phyloP scores from a whole-genome alignment of 225 moss, liverwort and hornwort genomes.

The Pleurozium schreberi region DNA sequence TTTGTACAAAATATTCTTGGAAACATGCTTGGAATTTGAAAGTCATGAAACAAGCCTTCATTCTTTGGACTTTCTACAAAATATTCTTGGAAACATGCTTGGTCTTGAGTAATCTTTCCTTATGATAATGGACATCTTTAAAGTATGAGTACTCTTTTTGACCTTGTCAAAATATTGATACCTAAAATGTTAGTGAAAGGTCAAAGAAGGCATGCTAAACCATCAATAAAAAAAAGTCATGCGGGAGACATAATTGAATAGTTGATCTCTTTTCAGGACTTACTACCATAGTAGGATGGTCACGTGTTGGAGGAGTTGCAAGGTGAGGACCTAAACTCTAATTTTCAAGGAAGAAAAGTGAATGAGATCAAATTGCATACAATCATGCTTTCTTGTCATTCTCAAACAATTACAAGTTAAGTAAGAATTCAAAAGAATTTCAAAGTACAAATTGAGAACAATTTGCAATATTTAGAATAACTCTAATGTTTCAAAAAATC shows the following conservation, averaged over 20 bases:
- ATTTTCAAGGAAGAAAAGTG: background rate
- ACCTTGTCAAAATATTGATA: background rate
- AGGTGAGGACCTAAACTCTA: background rate
- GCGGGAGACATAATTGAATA: background rate
- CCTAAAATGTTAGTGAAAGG: background rate
- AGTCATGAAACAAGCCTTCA: too few relatives aligned
- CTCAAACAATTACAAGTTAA: background rate
- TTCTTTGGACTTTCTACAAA: background rate
- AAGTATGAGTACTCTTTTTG: background rate
- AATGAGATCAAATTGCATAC: background rate
- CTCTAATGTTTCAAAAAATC: background rate
- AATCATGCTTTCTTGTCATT: background rate
- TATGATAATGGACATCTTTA: too few relatives aligned
- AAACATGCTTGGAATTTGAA: background rate
- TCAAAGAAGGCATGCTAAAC: too few relatives aligned
- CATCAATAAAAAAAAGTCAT: background rate
- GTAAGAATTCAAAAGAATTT: background rate
- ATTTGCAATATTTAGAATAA: background rate
- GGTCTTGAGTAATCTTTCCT: background rate
- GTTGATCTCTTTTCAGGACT: background rate
- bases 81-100: background rate
- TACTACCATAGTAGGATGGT: background rate
- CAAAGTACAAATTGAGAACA: background rate
- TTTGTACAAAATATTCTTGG: background rate
- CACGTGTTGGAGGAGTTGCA: background rate